Conservation (phyloP, 495 filamentous ascomycete genomes). For the Echria macrotheca region DNA sequence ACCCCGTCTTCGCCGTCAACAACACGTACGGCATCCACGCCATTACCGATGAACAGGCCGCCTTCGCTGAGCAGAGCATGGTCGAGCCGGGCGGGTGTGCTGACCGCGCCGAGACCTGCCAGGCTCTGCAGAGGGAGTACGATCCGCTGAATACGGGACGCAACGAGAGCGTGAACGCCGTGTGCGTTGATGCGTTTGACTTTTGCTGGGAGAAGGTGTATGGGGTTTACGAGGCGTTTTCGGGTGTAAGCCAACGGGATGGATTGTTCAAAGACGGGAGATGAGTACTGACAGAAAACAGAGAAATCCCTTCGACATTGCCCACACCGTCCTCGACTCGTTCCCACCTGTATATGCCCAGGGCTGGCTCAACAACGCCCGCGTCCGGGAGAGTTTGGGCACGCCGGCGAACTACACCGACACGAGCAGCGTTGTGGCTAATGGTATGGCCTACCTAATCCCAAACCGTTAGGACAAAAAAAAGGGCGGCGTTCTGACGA, state of each 20-base stretch:
- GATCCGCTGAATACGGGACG: background rate
- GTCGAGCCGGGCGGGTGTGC: background rate
- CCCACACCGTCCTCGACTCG: constrained; percentile 1
- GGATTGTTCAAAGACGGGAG: background rate
- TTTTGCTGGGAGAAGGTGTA: constrained; percentile 1
- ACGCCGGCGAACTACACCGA: constrained; percentile 3
- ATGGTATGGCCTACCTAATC: background rate
- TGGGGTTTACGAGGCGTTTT: constrained; percentile 1
- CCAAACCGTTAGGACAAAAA: background rate
- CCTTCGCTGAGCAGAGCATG: background rate
- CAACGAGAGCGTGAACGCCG: background rate
- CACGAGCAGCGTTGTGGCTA: background rate
- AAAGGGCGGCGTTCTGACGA: background rate
- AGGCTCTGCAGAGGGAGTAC: background rate
- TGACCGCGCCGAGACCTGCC: background rate
- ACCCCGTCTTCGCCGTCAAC: constrained; percentile 63
- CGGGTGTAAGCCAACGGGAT: background rate
- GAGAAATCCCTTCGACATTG: constrained; percentile 10
- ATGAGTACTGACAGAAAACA: background rate
- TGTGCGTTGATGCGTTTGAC: background rate
- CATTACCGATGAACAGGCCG: constrained; percentile 33
- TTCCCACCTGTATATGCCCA: background rate
- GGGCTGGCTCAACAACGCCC: constrained; percentile 3
- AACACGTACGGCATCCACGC: constrained; percentile 70
- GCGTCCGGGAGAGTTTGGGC: constrained; percentile 1